These are phyloP conservation scores for Ailanthus altissimus DNA, from an alignment of 345 rosid species.

Conservation along the genomic window DNA sequence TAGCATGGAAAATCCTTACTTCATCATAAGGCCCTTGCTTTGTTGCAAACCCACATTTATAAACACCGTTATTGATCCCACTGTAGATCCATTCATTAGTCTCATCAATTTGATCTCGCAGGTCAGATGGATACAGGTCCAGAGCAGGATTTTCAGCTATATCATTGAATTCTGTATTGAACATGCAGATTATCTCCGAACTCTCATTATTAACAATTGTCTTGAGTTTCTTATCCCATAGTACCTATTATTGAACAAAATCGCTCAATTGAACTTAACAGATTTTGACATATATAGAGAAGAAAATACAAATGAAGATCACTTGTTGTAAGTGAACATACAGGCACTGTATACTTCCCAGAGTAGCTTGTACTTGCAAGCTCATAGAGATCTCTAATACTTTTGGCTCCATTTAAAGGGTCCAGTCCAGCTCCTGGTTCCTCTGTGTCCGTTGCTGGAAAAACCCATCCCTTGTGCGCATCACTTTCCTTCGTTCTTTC, in stretches of 20 bases:
- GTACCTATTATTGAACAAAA: slow-evolving; percentile 35
- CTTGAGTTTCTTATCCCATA: slow-evolving; percentile 66
- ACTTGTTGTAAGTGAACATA: slow-evolving; percentile 36
- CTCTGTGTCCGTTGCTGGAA: slow-evolving; percentile 57
- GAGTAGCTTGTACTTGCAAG: slow-evolving; percentile 73
- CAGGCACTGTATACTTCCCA: slow-evolving; percentile 89
- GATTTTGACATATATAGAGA: slow-evolving; percentile 23
- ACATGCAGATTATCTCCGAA: slow-evolving; percentile 56
- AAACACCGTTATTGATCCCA: slow-evolving; percentile 56
- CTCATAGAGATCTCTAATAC: slow-evolving; percentile 74
- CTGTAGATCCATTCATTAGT: slow-evolving; percentile 52
- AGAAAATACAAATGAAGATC: neutral
- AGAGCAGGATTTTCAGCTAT: slow-evolving; percentile 44
- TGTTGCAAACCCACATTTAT: slow-evolving; percentile 52
- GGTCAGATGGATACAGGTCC: slow-evolving; percentile 50
- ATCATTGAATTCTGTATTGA: slow-evolving; percentile 52
- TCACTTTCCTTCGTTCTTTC: slow-evolving; percentile 79
- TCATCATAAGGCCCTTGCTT: slow-evolving; percentile 58
- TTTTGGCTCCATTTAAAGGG: slow-evolving; percentile 71
- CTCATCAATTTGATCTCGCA: slow-evolving; percentile 41
- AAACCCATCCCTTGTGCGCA: slow-evolving; percentile 94
- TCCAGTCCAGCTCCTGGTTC: slow-evolving; percentile 81
- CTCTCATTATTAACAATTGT: slow-evolving; percentile 65
- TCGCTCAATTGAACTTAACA: slow-evolving; percentile 1
- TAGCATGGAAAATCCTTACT: slow-evolving; percentile 32